phyloP scores from a whole-genome alignment of 495 filamentous ascomycete species.

The Neurospora hispaniola region DNA sequence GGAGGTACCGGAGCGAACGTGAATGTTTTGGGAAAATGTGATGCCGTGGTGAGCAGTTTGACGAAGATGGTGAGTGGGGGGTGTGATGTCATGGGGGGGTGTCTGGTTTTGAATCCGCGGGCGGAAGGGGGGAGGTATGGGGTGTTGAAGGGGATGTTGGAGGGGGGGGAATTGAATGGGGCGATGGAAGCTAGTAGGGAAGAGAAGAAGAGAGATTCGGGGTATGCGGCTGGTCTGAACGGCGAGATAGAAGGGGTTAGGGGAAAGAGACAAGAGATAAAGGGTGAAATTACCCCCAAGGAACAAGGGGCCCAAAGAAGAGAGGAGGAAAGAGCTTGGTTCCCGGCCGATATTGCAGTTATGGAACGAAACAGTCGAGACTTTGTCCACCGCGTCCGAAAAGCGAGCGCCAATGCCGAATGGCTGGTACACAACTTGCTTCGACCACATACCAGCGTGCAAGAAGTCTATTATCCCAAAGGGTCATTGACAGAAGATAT shows the following conservation, averaged over 20 bases:
- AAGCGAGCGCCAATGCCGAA: conserved; percentile 9
- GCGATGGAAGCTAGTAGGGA: not conserved
- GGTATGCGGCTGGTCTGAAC: not conserved
- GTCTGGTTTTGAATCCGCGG: not conserved
- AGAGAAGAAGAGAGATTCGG: not conserved
- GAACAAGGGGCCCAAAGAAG: no score
- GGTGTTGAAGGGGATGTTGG: not conserved
- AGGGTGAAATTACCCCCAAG: no score
- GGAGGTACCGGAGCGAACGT: conserved; percentile 9
- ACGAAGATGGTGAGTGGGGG: conserved; percentile 21
- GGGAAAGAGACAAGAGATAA: no score
- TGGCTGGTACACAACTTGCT: not conserved
- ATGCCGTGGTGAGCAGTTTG: conserved; percentile 17
- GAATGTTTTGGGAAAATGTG: conserved; percentile 6
- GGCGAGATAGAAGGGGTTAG: not conserved
- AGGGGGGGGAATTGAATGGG: not conserved
- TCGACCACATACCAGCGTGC: not conserved
- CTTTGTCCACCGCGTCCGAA: conserved; percentile 5
- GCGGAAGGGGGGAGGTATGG: not conserved
- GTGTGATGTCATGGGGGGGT: conserved; percentile 22
- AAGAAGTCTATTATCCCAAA: conserved; percentile 17
- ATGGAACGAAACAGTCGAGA: conserved; percentile 17
- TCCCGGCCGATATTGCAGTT: conserved; percentile 6
- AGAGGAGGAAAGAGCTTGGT: conserved; percentile 6
- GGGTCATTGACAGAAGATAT: conserved; percentile 3